Percentiles rank a stretch among this genome's conserved stretches.
phyloP scores from a whole-genome alignment of 2,329 filamentous ascomycete genomes.

The Trichoderma asperellum region DNA sequence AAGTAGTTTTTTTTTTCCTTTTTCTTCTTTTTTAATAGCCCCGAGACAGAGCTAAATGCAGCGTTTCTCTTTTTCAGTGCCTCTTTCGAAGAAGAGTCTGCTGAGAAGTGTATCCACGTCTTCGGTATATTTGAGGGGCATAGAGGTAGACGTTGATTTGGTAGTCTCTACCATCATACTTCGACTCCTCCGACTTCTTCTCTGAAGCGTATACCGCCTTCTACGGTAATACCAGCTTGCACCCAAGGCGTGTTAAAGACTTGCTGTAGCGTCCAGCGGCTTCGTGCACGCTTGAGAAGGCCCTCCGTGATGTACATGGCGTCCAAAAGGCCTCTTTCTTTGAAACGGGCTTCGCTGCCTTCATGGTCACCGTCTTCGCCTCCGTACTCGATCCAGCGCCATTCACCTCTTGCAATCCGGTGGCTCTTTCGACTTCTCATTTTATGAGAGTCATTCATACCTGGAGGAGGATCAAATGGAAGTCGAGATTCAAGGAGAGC shows the following conservation, averaged over 20 bases:
- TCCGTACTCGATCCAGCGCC: constrained; percentile 88
- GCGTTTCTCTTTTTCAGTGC: too few species aligned
- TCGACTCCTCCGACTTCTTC: constrained; percentile 63
- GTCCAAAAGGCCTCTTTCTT: constrained; percentile 68
- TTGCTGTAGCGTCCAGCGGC: constrained; percentile 74
- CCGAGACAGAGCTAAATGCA: background rate
- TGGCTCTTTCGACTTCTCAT: constrained; percentile 84
- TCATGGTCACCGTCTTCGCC: constrained; percentile 89
- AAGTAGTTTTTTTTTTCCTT: background rate
- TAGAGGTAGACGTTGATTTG: background rate
- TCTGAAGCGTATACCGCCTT: constrained; percentile 62
- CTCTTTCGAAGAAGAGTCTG: background rate
- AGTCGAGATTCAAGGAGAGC: constrained; percentile 90
- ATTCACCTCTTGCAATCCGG: constrained; percentile 93
- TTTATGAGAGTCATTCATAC: constrained; percentile 73
- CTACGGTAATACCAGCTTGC: constrained; percentile 69
- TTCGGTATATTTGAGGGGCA: background rate
- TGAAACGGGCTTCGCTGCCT: constrained; percentile 61
- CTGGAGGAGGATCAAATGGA: constrained; percentile 88
- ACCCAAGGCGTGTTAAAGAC: constrained; percentile 79
- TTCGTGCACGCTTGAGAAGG: constrained; percentile 79
- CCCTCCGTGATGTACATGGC: constrained; percentile 83
- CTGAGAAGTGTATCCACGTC: background rate
- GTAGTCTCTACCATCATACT: constrained; percentile 40
- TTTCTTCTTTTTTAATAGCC: background rate